Percentiles rank a stretch among this genome's conserved stretches.
Evolutionary conservation across 257 asterid species (phyloP).

Genomic region (Capsicum rhomboideum): DNA sequence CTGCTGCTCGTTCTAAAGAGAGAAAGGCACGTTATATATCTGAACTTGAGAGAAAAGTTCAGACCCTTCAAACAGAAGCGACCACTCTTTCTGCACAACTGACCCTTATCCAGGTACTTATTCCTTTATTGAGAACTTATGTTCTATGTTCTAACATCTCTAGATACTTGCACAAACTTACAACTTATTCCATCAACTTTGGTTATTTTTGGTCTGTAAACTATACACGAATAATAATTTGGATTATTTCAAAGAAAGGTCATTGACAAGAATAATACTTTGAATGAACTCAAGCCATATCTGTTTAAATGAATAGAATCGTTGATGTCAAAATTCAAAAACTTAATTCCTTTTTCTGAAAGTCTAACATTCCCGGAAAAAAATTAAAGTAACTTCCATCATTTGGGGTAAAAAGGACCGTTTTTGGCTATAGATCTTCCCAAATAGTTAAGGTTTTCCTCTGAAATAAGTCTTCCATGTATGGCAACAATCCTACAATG

Average conservation of each 20-base stretch:
- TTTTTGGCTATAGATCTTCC: background rate
- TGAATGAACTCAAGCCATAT: background rate
- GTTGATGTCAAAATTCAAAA: background rate
- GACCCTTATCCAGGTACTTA: conserved; percentile 59
- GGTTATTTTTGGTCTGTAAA: background rate
- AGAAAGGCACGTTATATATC: conserved; percentile 77
- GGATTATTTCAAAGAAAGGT: background rate
- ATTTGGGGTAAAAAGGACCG: background rate
- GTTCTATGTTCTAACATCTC: background rate
- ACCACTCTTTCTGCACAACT: conserved; percentile 87
- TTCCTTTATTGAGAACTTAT: background rate
- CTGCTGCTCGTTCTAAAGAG: conserved; percentile 93
- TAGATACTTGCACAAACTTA: background rate
- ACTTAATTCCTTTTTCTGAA: background rate
- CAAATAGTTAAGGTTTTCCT: background rate
- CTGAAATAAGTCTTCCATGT: background rate
- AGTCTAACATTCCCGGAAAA: background rate
- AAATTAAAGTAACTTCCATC: background rate
- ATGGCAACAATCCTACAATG: background rate
- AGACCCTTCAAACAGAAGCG: conserved; percentile 89
- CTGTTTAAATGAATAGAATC: background rate
- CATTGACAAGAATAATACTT: background rate
- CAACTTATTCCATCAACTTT: background rate
- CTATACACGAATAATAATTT: background rate
- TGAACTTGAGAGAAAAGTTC: conserved; percentile 94